Evolutionary conservation across 441 rosid genomes (phyloP).

Genomic region (Breynia disticha): DNA sequence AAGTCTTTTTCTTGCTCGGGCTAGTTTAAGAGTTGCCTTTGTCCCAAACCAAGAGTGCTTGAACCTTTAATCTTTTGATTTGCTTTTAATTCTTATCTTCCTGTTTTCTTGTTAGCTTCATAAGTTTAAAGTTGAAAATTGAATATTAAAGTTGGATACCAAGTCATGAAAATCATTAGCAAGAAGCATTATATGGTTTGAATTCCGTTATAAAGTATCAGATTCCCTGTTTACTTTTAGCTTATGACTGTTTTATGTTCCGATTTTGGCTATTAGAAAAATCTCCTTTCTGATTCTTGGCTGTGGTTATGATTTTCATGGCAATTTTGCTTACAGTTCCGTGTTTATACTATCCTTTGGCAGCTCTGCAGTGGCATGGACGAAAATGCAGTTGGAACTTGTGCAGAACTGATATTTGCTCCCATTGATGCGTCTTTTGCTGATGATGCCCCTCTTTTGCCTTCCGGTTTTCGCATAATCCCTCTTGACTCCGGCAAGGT

Average conservation of each 20-base stretch:
- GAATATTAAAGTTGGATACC: too few relatives aligned
- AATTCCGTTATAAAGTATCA: too few relatives aligned
- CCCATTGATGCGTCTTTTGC: conserved; percentile 98
- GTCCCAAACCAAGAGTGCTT: too few relatives aligned
- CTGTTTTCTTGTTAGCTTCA: too few relatives aligned
- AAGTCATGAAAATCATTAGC: too few relatives aligned
- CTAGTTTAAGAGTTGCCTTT: not conserved
- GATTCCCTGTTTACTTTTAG: too few relatives aligned
- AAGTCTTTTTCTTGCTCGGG: conserved; percentile 14
- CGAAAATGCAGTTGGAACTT: conserved; percentile 81
- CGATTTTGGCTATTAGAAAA: too few relatives aligned
- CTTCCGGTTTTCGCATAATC: conserved; percentile 94
- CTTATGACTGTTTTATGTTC: too few relatives aligned
- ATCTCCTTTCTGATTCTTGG: too few relatives aligned
- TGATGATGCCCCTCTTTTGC: conserved; percentile 88
- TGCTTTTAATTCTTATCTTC: not conserved
- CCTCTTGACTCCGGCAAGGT: conserved; percentile 87
- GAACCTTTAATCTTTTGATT: not conserved
- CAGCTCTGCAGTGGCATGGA: conserved; percentile 95
- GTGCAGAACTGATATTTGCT: conserved; percentile 91
- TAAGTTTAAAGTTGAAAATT: too few relatives aligned
- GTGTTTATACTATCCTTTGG: conserved; percentile 5
- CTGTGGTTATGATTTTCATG: too few relatives aligned
- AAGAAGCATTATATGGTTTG: too few relatives aligned
- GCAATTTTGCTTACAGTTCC: not conserved